Percentiles rank a stretch among this genome's conserved stretches.
These are phyloP conservation scores for Lactarius pseudohatsudake DNA, from an alignment of 768 basidiomycete species.

Conservation along the genomic window DNA sequence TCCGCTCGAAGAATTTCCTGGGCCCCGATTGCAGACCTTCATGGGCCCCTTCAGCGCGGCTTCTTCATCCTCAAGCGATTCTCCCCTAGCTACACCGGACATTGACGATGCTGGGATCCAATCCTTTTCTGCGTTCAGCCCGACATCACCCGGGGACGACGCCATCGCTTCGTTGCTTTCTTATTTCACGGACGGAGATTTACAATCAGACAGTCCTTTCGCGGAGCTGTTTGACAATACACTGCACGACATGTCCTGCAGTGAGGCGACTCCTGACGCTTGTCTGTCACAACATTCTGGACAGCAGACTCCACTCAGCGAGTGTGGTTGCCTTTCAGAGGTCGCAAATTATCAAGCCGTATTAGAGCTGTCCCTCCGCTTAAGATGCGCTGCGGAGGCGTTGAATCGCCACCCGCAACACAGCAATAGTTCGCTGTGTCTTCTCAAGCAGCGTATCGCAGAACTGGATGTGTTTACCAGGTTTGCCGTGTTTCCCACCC, in stretches of 20 bases:
- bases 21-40: not conserved
- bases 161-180: conserved; percentile 2
- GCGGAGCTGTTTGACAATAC: conserved; percentile 6
- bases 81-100: conserved; percentile 4
- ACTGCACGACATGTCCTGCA: conserved; percentile 1
- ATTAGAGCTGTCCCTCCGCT: conserved; percentile 62
- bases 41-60: not conserved
- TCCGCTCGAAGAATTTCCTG: conserved; percentile 4
- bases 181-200: conserved; percentile 4
- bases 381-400: conserved; percentile 57
- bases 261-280: not conserved
- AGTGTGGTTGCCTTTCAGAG: conserved; percentile 64
- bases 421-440: conserved; percentile 36
- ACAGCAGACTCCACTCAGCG: conserved; percentile 23
- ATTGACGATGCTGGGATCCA: not conserved
- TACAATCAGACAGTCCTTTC: not conserved
- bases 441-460: conserved; percentile 45
- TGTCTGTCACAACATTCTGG: not conserved
- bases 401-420: conserved; percentile 50
- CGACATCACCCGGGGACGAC: not conserved
- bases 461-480: conserved; percentile 54
- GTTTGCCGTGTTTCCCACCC: conserved; percentile 38
- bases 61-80: not conserved
- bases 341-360: conserved; percentile 53
- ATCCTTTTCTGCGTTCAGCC: conserved; percentile 2